Conservation (phyloP, 2,329 filamentous ascomycete genomes). For the Rhynchosporium agropyri region DNA sequence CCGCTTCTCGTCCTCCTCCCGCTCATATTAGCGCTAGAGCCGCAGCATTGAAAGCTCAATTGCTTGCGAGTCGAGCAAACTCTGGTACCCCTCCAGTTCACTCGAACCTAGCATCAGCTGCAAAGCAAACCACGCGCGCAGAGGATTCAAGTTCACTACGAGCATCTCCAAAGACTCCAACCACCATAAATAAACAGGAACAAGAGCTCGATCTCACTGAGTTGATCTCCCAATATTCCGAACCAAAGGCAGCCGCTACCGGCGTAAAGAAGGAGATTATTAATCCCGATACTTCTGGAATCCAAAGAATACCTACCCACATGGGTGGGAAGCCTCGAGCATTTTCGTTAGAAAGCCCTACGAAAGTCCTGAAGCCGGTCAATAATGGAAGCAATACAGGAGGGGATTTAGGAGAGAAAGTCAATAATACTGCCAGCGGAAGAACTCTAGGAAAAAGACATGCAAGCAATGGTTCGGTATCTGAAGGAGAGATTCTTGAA, state of each 20-base stretch:
- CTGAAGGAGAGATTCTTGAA: conserved; percentile 43
- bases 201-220: conserved; percentile 36
- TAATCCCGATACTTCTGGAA: conserved; percentile 16
- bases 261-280: conserved; percentile 27
- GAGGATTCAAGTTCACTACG: conserved; percentile 29
- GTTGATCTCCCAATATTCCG: conserved; percentile 38
- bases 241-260: conserved; percentile 29
- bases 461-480: conserved; percentile 36
- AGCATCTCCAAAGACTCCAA: conserved; percentile 30
- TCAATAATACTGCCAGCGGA: conserved; percentile 18
- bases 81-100: conserved; percentile 34
- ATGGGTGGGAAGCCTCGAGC: conserved; percentile 28
- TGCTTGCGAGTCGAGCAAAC: conserved; percentile 35
- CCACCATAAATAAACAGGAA: conserved; percentile 28
- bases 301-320: conserved; percentile 19
- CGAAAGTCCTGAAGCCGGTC: conserved; percentile 24
- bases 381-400: conserved; percentile 20
- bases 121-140: conserved; percentile 21
- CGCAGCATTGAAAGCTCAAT: conserved; percentile 40
- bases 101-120: neutral
- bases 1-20: conserved; percentile 25
- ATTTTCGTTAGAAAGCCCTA: conserved; percentile 34
- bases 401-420: conserved; percentile 20
- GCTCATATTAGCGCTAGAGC: conserved; percentile 39
- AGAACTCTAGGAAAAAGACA: conserved; percentile 26